Conservation (phyloP, 192 early-diverging fungal species). For the Funneliformis mosseae region DNA sequence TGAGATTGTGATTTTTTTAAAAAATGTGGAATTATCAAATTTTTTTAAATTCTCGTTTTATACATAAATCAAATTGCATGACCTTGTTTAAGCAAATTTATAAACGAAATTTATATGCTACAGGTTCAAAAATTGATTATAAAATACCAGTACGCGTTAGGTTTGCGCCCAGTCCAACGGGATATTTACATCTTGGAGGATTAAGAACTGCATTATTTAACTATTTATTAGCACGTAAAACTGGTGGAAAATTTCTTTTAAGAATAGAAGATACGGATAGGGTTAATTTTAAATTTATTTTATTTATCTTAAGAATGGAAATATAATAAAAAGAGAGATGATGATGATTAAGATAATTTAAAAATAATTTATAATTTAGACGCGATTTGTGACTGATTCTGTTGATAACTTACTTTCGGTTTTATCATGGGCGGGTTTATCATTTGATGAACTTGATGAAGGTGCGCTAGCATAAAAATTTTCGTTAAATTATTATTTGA, state of each 20-base stretch:
- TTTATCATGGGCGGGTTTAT: slow-evolving; percentile 76
- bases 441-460: slow-evolving; percentile 82
- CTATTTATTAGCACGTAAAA: slow-evolving; percentile 77
- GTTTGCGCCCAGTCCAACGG: slow-evolving; percentile 95
- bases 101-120: not conserved
- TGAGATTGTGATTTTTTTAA: no score
- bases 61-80: not conserved
- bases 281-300: slow-evolving; percentile 37
- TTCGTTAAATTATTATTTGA: not conserved
- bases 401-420: slow-evolving; percentile 64
- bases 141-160: slow-evolving; percentile 65
- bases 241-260: slow-evolving; percentile 76
- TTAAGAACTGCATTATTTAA: slow-evolving; percentile 93
- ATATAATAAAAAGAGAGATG: not conserved
- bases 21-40: not conserved
- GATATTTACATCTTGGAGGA: slow-evolving; percentile 89
- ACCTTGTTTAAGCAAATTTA: not conserved
- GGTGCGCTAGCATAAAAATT: slow-evolving; percentile 37
- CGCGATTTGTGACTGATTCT: slow-evolving; percentile 72
- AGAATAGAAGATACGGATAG: slow-evolving; percentile 95
- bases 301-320: not conserved
- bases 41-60: not conserved
- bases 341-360: not conserved
- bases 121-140: not conserved
- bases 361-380: slow-evolving; percentile 39